Percentiles rank a stretch among this genome's conserved stretches.
phyloP scores from a whole-genome alignment of 2,329 filamentous ascomycete species.

The Zopfia rhizophila region DNA sequence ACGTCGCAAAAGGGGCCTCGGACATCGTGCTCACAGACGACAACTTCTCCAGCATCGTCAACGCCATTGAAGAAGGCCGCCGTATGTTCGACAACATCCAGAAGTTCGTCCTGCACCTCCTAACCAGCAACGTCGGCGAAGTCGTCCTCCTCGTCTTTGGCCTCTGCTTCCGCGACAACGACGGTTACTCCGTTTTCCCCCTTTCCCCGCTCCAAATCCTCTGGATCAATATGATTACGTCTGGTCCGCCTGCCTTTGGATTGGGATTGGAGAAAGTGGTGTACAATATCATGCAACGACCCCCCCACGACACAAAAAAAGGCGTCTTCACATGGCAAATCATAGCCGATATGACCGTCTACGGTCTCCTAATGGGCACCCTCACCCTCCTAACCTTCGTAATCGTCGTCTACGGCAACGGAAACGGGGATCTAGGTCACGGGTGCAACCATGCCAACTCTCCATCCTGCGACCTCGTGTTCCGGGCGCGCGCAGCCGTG shows the following conservation, averaged over 20 bases:
- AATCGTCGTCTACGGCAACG: slow-evolving; percentile 46
- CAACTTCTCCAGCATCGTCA: slow-evolving; percentile 58
- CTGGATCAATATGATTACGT: slow-evolving; percentile 54
- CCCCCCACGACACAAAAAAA: slow-evolving; percentile 30
- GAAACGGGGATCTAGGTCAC: slow-evolving; percentile 42
- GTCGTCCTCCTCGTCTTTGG: slow-evolving; percentile 47
- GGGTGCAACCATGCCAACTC: slow-evolving; percentile 45
- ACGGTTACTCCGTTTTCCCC: slow-evolving; percentile 48
- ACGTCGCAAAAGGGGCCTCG: slow-evolving; percentile 57
- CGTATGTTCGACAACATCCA: slow-evolving; percentile 60
- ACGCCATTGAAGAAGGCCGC: slow-evolving; percentile 57
- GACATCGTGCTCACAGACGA: slow-evolving; percentile 59
- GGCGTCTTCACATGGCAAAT: slow-evolving; percentile 50
- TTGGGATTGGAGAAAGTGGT: slow-evolving; percentile 47
- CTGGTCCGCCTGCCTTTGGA: slow-evolving; percentile 48
- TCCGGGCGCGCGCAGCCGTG: slow-evolving; percentile 34
- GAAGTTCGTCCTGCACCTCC: slow-evolving; percentile 49
- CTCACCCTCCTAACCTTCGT: slow-evolving; percentile 47
- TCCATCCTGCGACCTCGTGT: slow-evolving; percentile 40
- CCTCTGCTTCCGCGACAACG: slow-evolving; percentile 45
- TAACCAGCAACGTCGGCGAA: slow-evolving; percentile 47
- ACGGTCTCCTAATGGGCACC: slow-evolving; percentile 46
- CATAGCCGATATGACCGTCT: slow-evolving; percentile 48
- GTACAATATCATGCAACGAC: slow-evolving; percentile 45
- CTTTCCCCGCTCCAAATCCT: slow-evolving; percentile 50